A percentile compares a stretch with the other conserved stretches of the same genome.
These are phyloP conservation scores for Neoboletus brunneissimus DNA, from an alignment of 768 basidiomycete species.

Conservation along the genomic window DNA sequence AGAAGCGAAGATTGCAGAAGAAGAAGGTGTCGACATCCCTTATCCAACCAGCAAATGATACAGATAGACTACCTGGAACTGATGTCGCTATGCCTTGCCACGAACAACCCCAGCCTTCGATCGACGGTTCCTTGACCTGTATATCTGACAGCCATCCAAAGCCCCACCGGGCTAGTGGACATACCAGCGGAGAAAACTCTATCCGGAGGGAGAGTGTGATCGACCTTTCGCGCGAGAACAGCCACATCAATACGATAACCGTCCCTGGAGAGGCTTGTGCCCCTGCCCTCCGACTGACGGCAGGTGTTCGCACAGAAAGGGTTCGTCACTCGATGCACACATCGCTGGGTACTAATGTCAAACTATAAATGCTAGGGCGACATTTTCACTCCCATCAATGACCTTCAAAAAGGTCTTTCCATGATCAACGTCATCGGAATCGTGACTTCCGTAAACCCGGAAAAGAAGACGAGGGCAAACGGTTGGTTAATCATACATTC, in stretches of 20 bases:
- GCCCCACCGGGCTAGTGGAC: neutral
- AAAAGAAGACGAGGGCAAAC: constrained; percentile 19
- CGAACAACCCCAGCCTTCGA: constrained; percentile 3
- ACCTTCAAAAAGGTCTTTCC: constrained; percentile 12
- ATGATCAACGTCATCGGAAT: constrained; percentile 34
- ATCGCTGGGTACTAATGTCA: neutral
- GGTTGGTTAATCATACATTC: constrained; percentile 21
- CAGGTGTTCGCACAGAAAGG: constrained; percentile 29
- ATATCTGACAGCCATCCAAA: neutral
- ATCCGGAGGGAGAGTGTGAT: neutral
- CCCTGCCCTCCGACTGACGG: constrained; percentile 8
- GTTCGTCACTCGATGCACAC: constrained; percentile 14
- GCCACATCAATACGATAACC: neutral
- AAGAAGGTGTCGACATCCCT: neutral
- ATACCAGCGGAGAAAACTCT: neutral
- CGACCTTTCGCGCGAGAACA: neutral
- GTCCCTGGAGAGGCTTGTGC: neutral
- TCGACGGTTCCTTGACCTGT: neutral
- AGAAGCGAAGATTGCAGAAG: constrained; percentile 15
- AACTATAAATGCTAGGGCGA: constrained; percentile 24
- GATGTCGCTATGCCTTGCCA: neutral
- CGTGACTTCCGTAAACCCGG: constrained; percentile 18
- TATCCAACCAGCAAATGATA: neutral
- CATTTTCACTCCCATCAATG: constrained; percentile 17
- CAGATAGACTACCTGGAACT: neutral